Percentiles rank a stretch among this genome's conserved stretches.
phyloP scores from a whole-genome alignment of 2,329 filamentous ascomycete genomes.

The Aspergillus sp. region DNA sequence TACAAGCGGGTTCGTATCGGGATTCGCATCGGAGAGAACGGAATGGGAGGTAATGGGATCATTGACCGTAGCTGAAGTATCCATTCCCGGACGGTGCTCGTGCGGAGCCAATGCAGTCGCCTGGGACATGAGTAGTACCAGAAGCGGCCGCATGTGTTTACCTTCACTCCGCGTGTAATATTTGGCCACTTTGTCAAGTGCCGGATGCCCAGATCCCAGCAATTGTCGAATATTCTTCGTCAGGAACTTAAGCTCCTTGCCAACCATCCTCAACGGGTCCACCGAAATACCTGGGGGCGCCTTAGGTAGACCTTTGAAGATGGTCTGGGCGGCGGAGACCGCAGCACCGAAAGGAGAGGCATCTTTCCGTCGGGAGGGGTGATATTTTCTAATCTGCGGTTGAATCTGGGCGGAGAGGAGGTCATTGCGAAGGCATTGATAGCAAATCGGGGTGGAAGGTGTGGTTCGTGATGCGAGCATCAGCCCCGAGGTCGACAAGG shows the following conservation, averaged over 20 bases:
- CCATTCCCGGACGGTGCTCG: constrained; percentile 38
- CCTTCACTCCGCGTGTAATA: constrained; percentile 97
- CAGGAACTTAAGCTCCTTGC: constrained; percentile 93
- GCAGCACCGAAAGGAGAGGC: constrained; percentile 40
- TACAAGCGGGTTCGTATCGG: constrained; percentile 56
- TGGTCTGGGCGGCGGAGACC: constrained; percentile 49
- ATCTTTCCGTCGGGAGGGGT: constrained; percentile 35
- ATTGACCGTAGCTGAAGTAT: constrained; percentile 46
- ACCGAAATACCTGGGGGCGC: constrained; percentile 59
- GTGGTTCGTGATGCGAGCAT: constrained; percentile 26
- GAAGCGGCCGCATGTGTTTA: constrained; percentile 90
- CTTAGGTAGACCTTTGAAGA: constrained; percentile 40
- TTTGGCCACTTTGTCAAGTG: constrained; percentile 90
- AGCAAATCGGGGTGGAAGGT: constrained; percentile 32
- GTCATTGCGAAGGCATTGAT: constrained; percentile 37
- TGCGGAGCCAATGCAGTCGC: constrained; percentile 80
- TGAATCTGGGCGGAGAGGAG: constrained; percentile 18
- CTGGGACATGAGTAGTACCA: constrained; percentile 93
- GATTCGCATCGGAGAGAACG: constrained; percentile 78
- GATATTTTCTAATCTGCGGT: constrained; percentile 33
- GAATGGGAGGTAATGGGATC: constrained; percentile 55
- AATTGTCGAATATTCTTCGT: constrained; percentile 90
- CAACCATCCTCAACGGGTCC: constrained; percentile 84
- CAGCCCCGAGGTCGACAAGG: constrained; percentile 32
- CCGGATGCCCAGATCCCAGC: constrained; percentile 90